Percentiles rank a stretch among this genome's conserved stretches.
phyloP scores from a whole-genome alignment of 441 rosid species.

The Metrosideros polymorpha region DNA sequence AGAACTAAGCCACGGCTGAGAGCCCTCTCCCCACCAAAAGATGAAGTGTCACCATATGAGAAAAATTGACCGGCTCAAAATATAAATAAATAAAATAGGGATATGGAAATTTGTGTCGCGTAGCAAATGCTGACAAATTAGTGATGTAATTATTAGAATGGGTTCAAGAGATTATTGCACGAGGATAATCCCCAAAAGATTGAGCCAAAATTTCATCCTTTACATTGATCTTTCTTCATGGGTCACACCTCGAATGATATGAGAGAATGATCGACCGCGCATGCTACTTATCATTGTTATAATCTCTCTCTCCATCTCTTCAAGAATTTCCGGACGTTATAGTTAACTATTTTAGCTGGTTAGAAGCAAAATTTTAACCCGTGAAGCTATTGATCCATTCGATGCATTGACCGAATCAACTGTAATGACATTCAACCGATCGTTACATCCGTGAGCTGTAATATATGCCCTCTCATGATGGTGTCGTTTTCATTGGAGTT shows the following conservation, averaged over 20 bases:
- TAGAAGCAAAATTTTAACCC: not conserved
- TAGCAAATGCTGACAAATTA: not conserved
- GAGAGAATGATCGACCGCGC: not conserved
- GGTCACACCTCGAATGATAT: not conserved
- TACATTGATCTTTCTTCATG: not conserved
- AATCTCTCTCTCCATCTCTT: not conserved
- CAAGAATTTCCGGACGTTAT: too few species aligned
- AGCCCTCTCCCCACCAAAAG: not conserved
- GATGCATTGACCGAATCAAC: not conserved
- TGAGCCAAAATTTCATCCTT: not conserved
- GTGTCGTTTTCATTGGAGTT: not conserved
- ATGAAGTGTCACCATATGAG: not conserved
- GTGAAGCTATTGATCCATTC: not conserved
- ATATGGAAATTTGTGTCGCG: not conserved
- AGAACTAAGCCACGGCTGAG: not conserved
- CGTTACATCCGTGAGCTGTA: accelerated
- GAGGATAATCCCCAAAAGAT: not conserved
- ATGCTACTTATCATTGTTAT: not conserved
- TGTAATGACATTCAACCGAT: too few species aligned
- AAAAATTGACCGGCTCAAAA: not conserved
- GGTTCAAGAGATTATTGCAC: not conserved
- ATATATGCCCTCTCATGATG: not conserved
- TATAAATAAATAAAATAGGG: not conserved
- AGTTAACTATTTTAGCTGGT: not conserved
- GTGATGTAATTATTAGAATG: not conserved